Base-by-base conservation (phyloP, 2,329 filamentous ascomycete genomes). In the Penicillium freii region DNA sequence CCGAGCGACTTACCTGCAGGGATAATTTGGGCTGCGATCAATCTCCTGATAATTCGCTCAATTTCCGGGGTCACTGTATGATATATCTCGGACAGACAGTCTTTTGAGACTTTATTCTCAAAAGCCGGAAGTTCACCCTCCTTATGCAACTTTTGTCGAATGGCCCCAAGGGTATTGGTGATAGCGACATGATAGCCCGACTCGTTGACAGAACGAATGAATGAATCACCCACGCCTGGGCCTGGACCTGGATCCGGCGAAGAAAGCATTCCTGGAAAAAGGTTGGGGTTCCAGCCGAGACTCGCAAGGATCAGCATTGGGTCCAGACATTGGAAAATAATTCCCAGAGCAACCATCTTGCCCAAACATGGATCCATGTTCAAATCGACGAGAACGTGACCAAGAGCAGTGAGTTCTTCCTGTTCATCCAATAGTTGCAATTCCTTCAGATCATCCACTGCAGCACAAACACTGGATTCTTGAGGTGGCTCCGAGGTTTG, bases 281-380 rank as follows among this genome's bases (percentile, higher is more conserved):
- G 58, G n/a, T 69, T 60, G n/a, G 72, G 61, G 38, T 71, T 69
- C 5, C 65, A 61, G 5, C 65, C 66, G 6, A 74, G 67, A 17
- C 73, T 71, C 36, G 74, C 78, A 5, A 80, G 61, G 29, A 81
- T 74, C 29, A 83, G 61, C 62, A 82, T 75, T 0, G 80, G 79
- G 59, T 82, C 79, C 5, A 83, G 69, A 62, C 81, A 83, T 38
- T 75, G 73, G 69, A 83, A 83, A 45, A 83, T 75, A 27, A 81
- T 67, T 6, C 81, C 81, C 10, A 83, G 67, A 21, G 82, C 54
- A 51, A 82, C 74, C 75, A 82, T 77, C 58, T 81, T 82, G 31
- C 76, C 80, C 36, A 78, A 62, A 4, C 69, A 62, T 7, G 80
- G 81, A 55, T 78, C 73, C 5, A 81, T 68, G 3, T 78, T 76